Base-by-base conservation (phyloP, 345 rosid species). In the Salix brachista region DNA sequence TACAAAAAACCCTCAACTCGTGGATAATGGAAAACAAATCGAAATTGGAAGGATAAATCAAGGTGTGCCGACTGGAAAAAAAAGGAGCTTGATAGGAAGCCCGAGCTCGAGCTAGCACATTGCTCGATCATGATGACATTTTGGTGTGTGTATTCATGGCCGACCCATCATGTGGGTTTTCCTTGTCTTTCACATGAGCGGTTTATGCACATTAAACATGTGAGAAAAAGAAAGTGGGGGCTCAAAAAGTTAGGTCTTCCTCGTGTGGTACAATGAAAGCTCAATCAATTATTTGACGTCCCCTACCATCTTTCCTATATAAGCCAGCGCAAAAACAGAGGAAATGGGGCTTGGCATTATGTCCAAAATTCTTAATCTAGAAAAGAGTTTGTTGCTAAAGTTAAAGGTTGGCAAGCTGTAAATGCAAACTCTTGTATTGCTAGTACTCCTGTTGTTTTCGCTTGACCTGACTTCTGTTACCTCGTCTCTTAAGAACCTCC, bases 241-340 rank as follows among this genome's bases (percentile, higher is more conserved):
- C 54, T 37, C 50, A 37, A 68, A 32, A 67, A 37, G 21, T 10
- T 37, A 41, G 71, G 50, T 37, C 8, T 37, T 13, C 25, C 48
- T 68, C 71, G 30, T 37, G 48, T 41, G 50, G 23, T 68, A 21
- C 1, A 46, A 64, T 44, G 70, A 80, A 80, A 69, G 70, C 61
- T 52, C 75, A 12, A 74, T 44, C 67, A 36, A 54, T 68, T 41
- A 52, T 23, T 41, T 73, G 78, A 68, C 75, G 75, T 72, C 71
- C 58, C 65, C 26, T 36, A 52, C 64, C 69, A 78, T 71, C 46
- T 75, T 80, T 84, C 76, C 88, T 72, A 74, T 74, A 82, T 54
- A 75, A 79, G 89, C 74, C 78, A 80, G 42, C 44, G 82, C 87
- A 89, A 69, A 77, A 75, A 79, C 81, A 62, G 80, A 79, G 76